Percentiles rank a stretch among this genome's conserved stretches.
These are phyloP conservation scores for Pyrenophora tritici-repentis DNA, from an alignment of 2,329 filamentous ascomycete genomes.

Conservation along the genomic window DNA sequence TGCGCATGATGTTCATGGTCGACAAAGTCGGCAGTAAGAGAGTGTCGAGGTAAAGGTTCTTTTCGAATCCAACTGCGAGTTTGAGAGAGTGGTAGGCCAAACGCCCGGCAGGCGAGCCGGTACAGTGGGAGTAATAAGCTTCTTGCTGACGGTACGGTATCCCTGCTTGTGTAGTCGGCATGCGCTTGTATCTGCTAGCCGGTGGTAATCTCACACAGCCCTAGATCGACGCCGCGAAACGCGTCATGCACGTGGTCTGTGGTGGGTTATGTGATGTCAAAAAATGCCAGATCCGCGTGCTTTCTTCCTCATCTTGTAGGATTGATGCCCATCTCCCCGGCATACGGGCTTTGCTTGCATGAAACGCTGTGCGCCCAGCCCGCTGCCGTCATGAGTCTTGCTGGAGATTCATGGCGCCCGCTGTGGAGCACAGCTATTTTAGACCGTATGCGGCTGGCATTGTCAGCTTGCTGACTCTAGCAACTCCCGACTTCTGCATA, in stretches of 20 bases:
- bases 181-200: slow-evolving; percentile 11
- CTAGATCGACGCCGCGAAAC: slow-evolving; percentile 17
- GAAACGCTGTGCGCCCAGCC: slow-evolving; percentile 1
- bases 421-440: slow-evolving; percentile 19
- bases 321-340: neutral
- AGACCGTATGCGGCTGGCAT: slow-evolving; percentile 10
- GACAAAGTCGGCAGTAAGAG: neutral
- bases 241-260: slow-evolving; percentile 35
- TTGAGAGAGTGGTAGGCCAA: neutral
- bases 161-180: slow-evolving; percentile 14
- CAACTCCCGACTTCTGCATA: neutral
- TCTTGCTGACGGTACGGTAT: slow-evolving; percentile 14
- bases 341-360: neutral
- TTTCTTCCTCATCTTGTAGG: neutral
- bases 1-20: slow-evolving; percentile 49
- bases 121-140: slow-evolving; percentile 3
- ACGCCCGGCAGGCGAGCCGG: neutral
- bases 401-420: slow-evolving; percentile 10
- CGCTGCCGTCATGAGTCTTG: neutral
- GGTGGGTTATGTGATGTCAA: slow-evolving; percentile 28
- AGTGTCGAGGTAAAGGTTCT: neutral
- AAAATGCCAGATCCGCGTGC: neutral
- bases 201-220: slow-evolving; percentile 13
- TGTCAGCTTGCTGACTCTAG: neutral
- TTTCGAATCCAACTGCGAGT: slow-evolving; percentile 5